phyloP scores from a whole-genome alignment of 805 yeast species.

The Zygosaccharomyces lentus region DNA sequence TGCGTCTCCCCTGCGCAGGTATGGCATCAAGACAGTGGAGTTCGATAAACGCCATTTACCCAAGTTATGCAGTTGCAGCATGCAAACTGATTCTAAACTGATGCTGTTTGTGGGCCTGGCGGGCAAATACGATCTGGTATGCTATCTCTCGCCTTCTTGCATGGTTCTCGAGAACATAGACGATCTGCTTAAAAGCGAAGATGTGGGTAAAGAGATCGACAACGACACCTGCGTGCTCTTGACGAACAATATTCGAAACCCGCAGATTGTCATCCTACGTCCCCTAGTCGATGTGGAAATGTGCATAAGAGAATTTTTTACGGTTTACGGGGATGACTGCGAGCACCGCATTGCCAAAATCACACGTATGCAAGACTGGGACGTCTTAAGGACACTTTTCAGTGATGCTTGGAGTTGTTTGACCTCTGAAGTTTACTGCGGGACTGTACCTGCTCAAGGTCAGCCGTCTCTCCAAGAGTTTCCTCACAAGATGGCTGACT shows the following conservation, averaged over 20 bases:
- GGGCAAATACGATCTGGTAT: slow-evolving; percentile 25
- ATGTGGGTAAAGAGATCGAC: slow-evolving; percentile 31
- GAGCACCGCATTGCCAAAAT: slow-evolving; percentile 16
- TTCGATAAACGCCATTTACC: slow-evolving; percentile 8
- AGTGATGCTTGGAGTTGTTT: slow-evolving; percentile 34
- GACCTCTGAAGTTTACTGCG: slow-evolving; percentile 22
- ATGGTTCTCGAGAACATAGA: slow-evolving; percentile 30
- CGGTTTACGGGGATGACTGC: slow-evolving; percentile 26
- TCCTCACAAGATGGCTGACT: slow-evolving; percentile 24
- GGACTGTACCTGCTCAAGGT: not conserved
- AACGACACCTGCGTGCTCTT: slow-evolving; percentile 36
- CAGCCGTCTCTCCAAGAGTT: not conserved
- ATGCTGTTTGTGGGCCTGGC: slow-evolving; percentile 24
- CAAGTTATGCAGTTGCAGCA: not conserved
- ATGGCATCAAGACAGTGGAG: slow-evolving; percentile 15
- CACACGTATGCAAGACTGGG: slow-evolving; percentile 19
- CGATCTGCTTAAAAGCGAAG: slow-evolving; percentile 26
- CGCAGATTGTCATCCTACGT: slow-evolving; percentile 25
- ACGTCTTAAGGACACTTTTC: slow-evolving; percentile 28
- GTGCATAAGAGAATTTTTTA: slow-evolving; percentile 33
- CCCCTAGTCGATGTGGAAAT: slow-evolving; percentile 32
- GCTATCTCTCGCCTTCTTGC: slow-evolving; percentile 32
- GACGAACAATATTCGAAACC: slow-evolving; percentile 20
- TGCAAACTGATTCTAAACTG: slow-evolving; percentile 11
- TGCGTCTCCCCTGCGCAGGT: slow-evolving; percentile 13